These are phyloP conservation scores for Kregervanrija fluxuum DNA, from an alignment of 805 yeast genomes.

Conservation along the genomic window DNA sequence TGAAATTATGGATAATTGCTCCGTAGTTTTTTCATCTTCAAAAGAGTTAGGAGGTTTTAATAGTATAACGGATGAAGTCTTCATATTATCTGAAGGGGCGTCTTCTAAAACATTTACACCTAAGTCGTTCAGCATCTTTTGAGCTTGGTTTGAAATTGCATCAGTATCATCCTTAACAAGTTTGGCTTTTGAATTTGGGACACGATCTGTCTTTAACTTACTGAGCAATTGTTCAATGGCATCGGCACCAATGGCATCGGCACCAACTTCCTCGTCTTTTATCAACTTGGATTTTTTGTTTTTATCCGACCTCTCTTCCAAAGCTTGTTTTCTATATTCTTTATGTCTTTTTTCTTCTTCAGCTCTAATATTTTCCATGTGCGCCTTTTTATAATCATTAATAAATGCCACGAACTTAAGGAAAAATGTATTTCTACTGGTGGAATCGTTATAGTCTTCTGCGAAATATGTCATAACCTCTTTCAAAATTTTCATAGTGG, in stretches of 20 bases:
- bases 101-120: background rate
- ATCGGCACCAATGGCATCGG: constrained; percentile 11
- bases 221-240: constrained; percentile 19
- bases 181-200: too few species aligned
- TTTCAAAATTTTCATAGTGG: constrained; percentile 46
- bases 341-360: constrained; percentile 65
- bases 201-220: constrained; percentile 5
- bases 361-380: constrained; percentile 53
- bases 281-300: background rate
- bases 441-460: constrained; percentile 49
- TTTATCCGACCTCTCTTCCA: constrained; percentile 28
- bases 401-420: constrained; percentile 54
- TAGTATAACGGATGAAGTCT: too few species aligned
- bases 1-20: constrained; percentile 17
- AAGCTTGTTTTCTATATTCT: constrained; percentile 52
- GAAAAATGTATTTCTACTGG: constrained; percentile 54
- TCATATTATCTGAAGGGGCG: background rate
- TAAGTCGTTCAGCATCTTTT: constrained; percentile 16
- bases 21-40: constrained; percentile 1
- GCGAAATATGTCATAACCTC: constrained; percentile 65
- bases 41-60: background rate
- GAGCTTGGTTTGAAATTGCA: constrained; percentile 14
- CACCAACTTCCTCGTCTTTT: constrained; percentile 1
- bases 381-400: constrained; percentile 55
- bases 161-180: constrained; percentile 8